Conservation (phyloP, 164 flowering plant species). For the Cinnamomum chago region DNA sequence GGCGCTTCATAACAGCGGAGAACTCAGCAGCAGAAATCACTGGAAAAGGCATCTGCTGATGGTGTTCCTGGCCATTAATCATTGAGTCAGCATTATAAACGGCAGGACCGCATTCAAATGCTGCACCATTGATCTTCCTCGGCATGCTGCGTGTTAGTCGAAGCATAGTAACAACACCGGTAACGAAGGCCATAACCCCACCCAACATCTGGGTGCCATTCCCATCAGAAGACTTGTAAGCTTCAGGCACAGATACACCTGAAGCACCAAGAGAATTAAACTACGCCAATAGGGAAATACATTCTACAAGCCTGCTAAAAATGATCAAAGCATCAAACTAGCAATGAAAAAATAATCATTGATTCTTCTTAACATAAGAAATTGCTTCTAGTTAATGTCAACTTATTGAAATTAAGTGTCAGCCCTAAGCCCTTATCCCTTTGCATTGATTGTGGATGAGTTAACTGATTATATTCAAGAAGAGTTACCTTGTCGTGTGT, state of each 20-base stretch:
- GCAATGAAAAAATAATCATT: no score
- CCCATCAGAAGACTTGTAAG: slow-evolving; percentile 32
- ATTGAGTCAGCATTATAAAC: slow-evolving; percentile 20
- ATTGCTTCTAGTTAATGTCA: neutral
- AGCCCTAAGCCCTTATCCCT: neutral
- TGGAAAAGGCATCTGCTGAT: slow-evolving; percentile 19
- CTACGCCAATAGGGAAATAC: no score
- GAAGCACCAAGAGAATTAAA: no score
- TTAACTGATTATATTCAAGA: no score
- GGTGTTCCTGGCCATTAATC: slow-evolving; percentile 19
- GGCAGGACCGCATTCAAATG: slow-evolving; percentile 32
- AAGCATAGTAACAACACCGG: slow-evolving; percentile 71
- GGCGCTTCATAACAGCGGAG: slow-evolving; percentile 46
- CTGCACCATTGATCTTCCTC: slow-evolving; percentile 51
- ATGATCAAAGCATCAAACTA: no score
- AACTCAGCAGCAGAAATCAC: slow-evolving; percentile 40
- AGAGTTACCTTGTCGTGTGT: no score
- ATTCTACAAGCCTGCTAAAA: no score
- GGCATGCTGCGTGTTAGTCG: slow-evolving; percentile 70
- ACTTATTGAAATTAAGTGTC: neutral
- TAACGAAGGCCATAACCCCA: slow-evolving; percentile 62
- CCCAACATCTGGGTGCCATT: slow-evolving; percentile 33
- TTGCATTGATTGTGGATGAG: neutral
- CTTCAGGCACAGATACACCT: slow-evolving; percentile 5
- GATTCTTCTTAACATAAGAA: neutral